Evolutionary conservation across 768 basidiomycete species (phyloP), one percentile per base, ranked within the genome.

Genomic region (Pilatotrama ljubarskyi): DNA sequence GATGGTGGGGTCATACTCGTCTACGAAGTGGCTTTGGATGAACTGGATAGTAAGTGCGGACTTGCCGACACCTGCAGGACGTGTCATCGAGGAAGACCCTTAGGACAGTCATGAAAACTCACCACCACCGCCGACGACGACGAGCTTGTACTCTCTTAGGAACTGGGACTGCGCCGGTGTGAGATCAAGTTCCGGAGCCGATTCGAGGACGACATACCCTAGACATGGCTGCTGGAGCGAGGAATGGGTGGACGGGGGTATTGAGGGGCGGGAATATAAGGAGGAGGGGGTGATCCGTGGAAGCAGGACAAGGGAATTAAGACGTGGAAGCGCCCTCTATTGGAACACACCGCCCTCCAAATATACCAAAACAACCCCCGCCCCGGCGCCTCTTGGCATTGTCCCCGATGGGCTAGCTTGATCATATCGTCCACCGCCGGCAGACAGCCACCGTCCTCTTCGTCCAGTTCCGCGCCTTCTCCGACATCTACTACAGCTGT

Each of bases 81-180:
- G 18, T 7, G 56, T 58, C 22, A 55, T 18, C 38, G 54, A 40
- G 29, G 13, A 13, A 17, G 50, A 18, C 26, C 18, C 6, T 44
- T 37, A 18, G 18, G 35, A n/a, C 36, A 5, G 40, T 10, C 9
- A 10, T 17, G 20, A 40, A 53, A 59, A 74, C 83, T 70, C 54
- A 90, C 95, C 95, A 84, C 95, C 96, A 71, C 96, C 96, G 49
- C 96, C 96, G 62, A 98, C 96, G 64, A 98, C 96, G 64, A 98
- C 96, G 60, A 98, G 87, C 81, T 98, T 98, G 80, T 98, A 98
- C 74, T 98, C 96, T 69, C 95, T 82, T 75, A 98, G 78, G 80
- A 94, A 94, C 72, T 90, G 88, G 64, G 91, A 90, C 88, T 93
- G 60, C 20, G 29, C 37, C 26, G 54, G 36, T 4, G 35, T 55